Conservation (phyloP, 2,329 filamentous ascomycete genomes). For the Aspergillus niger region DNA sequence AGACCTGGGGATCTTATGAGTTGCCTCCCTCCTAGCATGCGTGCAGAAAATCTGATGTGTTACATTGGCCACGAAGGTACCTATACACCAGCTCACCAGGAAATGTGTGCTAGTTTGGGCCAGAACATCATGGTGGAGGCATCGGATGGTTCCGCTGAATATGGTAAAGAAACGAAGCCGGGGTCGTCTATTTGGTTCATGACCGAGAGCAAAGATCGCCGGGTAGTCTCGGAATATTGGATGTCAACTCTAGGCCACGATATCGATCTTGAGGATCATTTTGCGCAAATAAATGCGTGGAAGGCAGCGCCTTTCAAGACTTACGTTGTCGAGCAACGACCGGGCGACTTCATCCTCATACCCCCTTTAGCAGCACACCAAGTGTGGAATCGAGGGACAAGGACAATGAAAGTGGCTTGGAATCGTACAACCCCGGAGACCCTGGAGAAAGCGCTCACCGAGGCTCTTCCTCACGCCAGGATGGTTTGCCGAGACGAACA, state of each 20-base stretch:
- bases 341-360: constrained; percentile 90
- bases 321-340: constrained; percentile 86
- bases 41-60: constrained; percentile 95
- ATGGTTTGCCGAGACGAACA: constrained; percentile 96
- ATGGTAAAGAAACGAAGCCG: constrained; percentile 70
- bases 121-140: constrained; percentile 99
- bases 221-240: constrained; percentile 91
- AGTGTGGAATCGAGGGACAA: constrained; percentile 95
- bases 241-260: constrained; percentile 91
- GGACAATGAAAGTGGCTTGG: constrained; percentile 98
- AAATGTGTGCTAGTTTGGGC: constrained; percentile 95
- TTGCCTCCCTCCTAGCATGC: constrained; percentile 80
- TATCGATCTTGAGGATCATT: constrained; percentile 95
- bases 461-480: constrained; percentile 83
- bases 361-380: constrained; percentile 93
- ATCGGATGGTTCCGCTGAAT: constrained; percentile 63
- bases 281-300: constrained; percentile 94
- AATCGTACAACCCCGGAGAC: constrained; percentile 94
- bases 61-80: constrained; percentile 98
- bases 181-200: constrained; percentile 98
- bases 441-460: constrained; percentile 77
- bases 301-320: constrained; percentile 91
- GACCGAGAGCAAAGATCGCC: constrained; percentile 92
- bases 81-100: constrained; percentile 89
- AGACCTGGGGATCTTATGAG: constrained; percentile 93